Base-by-base conservation (phyloP, 2,329 filamentous ascomycete genomes). In the Tothia fuscella region DNA sequence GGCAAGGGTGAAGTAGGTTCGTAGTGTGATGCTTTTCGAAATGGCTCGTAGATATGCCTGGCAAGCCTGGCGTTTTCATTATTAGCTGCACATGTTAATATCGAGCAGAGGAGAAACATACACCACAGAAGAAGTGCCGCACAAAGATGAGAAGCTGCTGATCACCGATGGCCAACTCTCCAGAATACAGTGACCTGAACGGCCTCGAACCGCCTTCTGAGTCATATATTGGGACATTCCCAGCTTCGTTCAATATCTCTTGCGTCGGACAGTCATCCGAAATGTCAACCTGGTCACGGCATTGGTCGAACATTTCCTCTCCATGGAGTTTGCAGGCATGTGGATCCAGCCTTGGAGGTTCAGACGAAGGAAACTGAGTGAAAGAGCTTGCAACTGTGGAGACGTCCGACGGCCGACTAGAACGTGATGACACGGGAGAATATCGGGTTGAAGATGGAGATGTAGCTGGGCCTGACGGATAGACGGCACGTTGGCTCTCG, bases 91-190 rank as follows among this genome's bases (percentile, higher is more conserved):
- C 3, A 17, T 32, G 26, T 24, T 13, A 19, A 6, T 14, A 13
- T 14, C 2, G 5, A 31, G 41, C 12, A n/a, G 13, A n/a, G 21
- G 32, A 6, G 38, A 28, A 31, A 69, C 79, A 58, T 68, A 84
- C 81, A 25, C 81, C 81, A 55, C 82, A 87, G 67, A 83, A 86
- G 60, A 88, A 88, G 61, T 87, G 82, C 35, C 82, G 72, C 44
- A 88, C 70, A 55, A 88, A 87, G 49, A 87, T 74, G 33, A 86
- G 61, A 26, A 88, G 66, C 21, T 83, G 74, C 3, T 77, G 48
- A 3, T 57, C 42, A 12, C 42, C 60, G 12, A 56, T 52, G 12
- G 55, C 58, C 13, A 26, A 14, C 2, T 54, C 51, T 33, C 54
- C 58, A 20, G 50, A 44, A 42, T 61, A 61, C 22, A 63, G 46